Evolutionary conservation across 495 filamentous ascomycete genomes (phyloP).

Genomic region (Trichocladium uniseriatum): DNA sequence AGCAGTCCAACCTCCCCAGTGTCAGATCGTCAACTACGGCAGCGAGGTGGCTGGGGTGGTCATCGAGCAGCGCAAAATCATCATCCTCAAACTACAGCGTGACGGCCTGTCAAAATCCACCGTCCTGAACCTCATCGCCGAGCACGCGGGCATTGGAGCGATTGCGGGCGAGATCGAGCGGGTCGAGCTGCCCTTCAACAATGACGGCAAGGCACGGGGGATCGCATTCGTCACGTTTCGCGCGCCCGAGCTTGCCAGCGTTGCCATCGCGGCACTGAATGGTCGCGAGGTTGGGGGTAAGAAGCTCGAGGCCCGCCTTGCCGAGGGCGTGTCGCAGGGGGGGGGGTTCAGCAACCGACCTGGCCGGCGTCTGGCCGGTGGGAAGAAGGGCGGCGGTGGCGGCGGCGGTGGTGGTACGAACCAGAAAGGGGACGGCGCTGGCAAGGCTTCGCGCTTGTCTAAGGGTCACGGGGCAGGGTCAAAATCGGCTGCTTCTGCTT

Average conservation of each 20-base stretch:
- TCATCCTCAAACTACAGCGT: constrained; percentile 1
- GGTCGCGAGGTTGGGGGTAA: neutral
- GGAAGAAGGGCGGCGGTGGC: neutral
- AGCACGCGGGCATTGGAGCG: neutral
- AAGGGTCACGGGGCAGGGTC: neutral
- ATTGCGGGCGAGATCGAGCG: constrained; percentile 3
- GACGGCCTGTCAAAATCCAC: neutral
- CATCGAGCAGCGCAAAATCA: constrained; percentile 10
- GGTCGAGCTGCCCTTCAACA: constrained; percentile 1
- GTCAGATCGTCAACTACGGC: neutral
- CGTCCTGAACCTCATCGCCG: neutral
- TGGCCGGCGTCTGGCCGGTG: neutral
- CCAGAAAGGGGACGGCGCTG: neutral
- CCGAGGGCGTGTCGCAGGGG: neutral
- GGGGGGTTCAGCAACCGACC: neutral
- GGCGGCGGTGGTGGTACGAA: neutral
- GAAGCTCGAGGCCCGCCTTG: neutral
- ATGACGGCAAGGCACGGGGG: constrained; percentile 3
- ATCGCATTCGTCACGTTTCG: constrained; percentile 9
- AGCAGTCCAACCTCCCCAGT: neutral
- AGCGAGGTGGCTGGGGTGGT: neutral
- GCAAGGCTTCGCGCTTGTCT: neutral
- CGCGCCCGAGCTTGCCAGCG: neutral
- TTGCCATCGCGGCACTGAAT: constrained; percentile 1
- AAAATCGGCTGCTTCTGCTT: no score